These are phyloP conservation scores for Clonostachys chloroleuca DNA, from an alignment of 2,329 filamentous ascomycete genomes.

Conservation along the genomic window DNA sequence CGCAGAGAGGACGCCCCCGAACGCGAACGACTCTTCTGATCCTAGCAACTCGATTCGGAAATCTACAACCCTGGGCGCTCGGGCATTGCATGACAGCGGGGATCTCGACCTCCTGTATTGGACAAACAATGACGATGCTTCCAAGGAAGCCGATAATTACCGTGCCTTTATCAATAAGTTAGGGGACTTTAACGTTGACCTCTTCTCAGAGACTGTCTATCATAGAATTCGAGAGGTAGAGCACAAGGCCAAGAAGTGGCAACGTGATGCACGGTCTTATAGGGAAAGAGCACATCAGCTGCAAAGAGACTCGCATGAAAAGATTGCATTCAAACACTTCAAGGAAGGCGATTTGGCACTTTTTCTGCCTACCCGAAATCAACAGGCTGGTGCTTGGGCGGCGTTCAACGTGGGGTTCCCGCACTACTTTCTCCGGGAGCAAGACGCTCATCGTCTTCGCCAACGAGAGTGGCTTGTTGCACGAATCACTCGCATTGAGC, in stretches of 20 bases:
- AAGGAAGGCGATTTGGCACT: slow-evolving; percentile 94
- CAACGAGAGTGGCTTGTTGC: slow-evolving; percentile 95
- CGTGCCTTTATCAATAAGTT: slow-evolving; percentile 68
- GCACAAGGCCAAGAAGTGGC: slow-evolving; percentile 87
- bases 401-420: slow-evolving; percentile 97
- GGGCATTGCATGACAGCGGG: slow-evolving; percentile 51
- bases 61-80: slow-evolving; percentile 48
- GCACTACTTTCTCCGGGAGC: slow-evolving; percentile 93
- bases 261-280: slow-evolving; percentile 81
- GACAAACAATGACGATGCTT: slow-evolving; percentile 65
- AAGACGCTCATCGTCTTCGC: slow-evolving; percentile 80
- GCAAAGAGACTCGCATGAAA: slow-evolving; percentile 86
- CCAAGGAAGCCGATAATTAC: slow-evolving; percentile 70
- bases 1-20: slow-evolving; percentile 50
- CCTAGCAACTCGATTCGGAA: slow-evolving; percentile 46
- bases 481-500: slow-evolving; percentile 84
- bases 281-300: slow-evolving; percentile 78
- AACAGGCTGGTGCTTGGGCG: slow-evolving; percentile 92
- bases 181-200: slow-evolving; percentile 76
- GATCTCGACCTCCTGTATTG: slow-evolving; percentile 78
- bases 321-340: slow-evolving; percentile 93
- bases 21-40: slow-evolving; percentile 54
- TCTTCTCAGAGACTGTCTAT: slow-evolving; percentile 78
- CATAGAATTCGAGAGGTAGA: slow-evolving; percentile 93
- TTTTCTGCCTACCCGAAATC: slow-evolving; percentile 91